phyloP scores from a whole-genome alignment of 441 rosid species.

The Arabidopsis lyrata region DNA sequence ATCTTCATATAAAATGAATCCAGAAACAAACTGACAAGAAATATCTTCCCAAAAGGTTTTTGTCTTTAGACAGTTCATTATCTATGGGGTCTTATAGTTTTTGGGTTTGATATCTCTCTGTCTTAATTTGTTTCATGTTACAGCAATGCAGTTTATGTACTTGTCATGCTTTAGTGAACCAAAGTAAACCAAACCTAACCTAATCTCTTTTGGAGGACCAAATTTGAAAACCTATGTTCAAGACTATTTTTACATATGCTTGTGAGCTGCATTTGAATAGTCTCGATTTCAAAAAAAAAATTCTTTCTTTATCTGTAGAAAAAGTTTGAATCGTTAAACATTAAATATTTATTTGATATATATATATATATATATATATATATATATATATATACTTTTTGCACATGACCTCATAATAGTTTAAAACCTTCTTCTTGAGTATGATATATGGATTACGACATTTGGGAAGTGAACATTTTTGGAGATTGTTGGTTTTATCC shows the following conservation, averaged over 20 bases:
- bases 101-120: slow-evolving; percentile 25
- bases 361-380: too few relatives aligned
- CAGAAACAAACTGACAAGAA: slow-evolving; percentile 41
- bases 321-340: too few relatives aligned
- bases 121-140: slow-evolving; percentile 26
- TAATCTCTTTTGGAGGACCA: neutral
- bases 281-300: neutral
- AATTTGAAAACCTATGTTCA: slow-evolving; percentile 3
- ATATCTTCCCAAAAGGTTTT: slow-evolving; percentile 32
- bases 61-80: slow-evolving; percentile 46
- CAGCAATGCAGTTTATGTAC: slow-evolving; percentile 37
- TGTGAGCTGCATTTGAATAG: neutral
- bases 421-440: neutral
- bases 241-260: neutral
- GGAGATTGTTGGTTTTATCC: slow-evolving; percentile 1
- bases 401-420: neutral
- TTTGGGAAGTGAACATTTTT: slow-evolving; percentile 19
- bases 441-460: slow-evolving; percentile 14
- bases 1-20: slow-evolving; percentile 32
- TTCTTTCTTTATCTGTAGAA: neutral
- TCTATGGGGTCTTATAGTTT: slow-evolving; percentile 33
- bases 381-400: too few relatives aligned
- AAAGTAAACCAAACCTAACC: slow-evolving; percentile 19
- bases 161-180: slow-evolving; percentile 35
- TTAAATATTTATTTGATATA: too few relatives aligned